Base-by-base conservation (phyloP, 139 green algal species). In the Micromonas commoda region DNA sequence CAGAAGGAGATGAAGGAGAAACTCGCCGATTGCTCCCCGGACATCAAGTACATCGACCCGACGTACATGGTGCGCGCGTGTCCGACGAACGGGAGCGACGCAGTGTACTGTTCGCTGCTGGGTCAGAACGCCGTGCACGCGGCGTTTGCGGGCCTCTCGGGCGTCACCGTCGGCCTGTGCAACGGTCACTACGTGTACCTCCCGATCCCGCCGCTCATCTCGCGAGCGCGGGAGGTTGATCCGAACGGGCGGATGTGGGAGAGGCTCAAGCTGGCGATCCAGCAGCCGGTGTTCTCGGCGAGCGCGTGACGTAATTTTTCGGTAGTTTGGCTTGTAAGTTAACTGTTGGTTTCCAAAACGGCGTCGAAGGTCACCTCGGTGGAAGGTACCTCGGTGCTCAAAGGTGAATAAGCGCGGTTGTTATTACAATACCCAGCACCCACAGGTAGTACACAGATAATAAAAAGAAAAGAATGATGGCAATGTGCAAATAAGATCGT, bases 151-250 rank as follows among this genome's bases (percentile, higher is more conserved):
- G 94, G 92, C 67, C 96, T 88, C 87, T 96, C 91, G 2, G 93
- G 90, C 72, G 86, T 97, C 77, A 97, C 93, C 0, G 90, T 95
- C 32, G 94, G 91, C 0, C 86, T 98, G 68, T 91, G 97, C 65
- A 97, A 97, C 89, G 97, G 91, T 2, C 94, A 98, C 85, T 97
- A 96, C 81, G 88, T 91, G 37, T 94, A 93, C 79, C 81, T 97
- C 37, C 92, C 92, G 69, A 96, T 96, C 71, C 91, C 89, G 35
- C 82, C 92, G 26, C 89, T 98, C 85, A 97, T 97, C 76, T 85
- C 64, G 4, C 28, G 3, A 23, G 26, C 64, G 64, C 64, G 64
- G 4, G 33, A 32, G 13, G 64, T 71, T 3, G 64, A 71, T 38
- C 64, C 64, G 21, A 13, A 71, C 26, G 64, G 64, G n/a, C 24